Evolutionary conservation across 306 rosid species (phyloP), one percentile per base, ranked within the genome.

Genomic region (Glycine latifolia): DNA sequence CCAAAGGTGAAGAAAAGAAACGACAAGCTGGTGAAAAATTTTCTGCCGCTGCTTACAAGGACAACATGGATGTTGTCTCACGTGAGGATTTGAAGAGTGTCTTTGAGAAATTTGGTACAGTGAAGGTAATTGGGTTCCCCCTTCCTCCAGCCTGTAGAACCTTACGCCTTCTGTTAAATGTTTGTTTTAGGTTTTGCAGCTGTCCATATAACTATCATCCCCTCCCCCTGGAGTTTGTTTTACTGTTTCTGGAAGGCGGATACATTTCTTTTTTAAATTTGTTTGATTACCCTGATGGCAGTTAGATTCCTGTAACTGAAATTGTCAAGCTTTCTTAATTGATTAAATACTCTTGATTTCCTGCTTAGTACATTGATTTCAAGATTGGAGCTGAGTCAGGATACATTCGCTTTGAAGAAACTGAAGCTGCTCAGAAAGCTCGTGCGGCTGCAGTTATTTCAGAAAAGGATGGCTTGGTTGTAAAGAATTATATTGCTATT

Each of bases 371-470:
- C 85, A 77, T 94, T 35, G 98, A 94, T 88, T 94, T 92, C 86
- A 87, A 84, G 89, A 90, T 94, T 14, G 98, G 98, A 81, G 98
- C n/a, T 41, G 91, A 84, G 39, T 92, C 96, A 0, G 98, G 98
- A 69, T 90, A 85, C 76, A 86, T 94, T 77, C 89, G 98, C 72
- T 94, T 92, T 78, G 94, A 92, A 44, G 93, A 91, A 26, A 78
- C 94, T 58, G 97, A 91, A 83, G 93, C 94, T 68, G 86, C 94
- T 80, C 97, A 90, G 89, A 94, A 94, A 78, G 94, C 97, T 73
- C 97, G 98, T 52, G 94, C 97, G 10, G 92, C 97, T 78, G 93
- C 97, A 17, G 97, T 91, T 62, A 87, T 94, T 52, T 76, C 97
- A 4, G 97, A 91, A 5, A 80, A 84, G 76, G 92, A 88, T 35